These are phyloP conservation scores for Penicillium digitatum DNA, from an alignment of 2,329 filamentous ascomycete genomes.

Conservation along the genomic window DNA sequence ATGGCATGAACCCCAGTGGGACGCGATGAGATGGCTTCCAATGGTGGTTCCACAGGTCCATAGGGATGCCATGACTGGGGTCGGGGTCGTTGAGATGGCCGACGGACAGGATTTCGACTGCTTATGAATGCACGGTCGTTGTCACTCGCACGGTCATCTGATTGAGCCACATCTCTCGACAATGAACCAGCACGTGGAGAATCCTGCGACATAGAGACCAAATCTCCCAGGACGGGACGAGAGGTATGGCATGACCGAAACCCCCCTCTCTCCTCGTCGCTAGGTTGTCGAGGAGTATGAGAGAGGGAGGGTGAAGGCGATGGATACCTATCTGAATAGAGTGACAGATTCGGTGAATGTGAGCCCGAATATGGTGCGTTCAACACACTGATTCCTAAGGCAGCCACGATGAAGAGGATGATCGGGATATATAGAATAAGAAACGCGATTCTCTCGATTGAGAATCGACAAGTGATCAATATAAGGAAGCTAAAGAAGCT, in stretches of 20 bases:
- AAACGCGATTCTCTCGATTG: slow-evolving; percentile 6
- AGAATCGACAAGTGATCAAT: not conserved
- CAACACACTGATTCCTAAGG: slow-evolving; percentile 38
- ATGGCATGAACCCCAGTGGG: slow-evolving; percentile 43
- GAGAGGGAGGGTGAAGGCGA: slow-evolving; percentile 35
- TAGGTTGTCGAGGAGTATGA: slow-evolving; percentile 33
- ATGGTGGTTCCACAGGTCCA: slow-evolving; percentile 34
- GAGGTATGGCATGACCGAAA: slow-evolving; percentile 38
- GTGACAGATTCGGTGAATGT: slow-evolving; percentile 31
- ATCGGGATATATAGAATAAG: not conserved
- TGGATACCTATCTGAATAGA: slow-evolving; percentile 27
- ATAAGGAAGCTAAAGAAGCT: not conserved
- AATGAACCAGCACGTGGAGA: slow-evolving; percentile 29
- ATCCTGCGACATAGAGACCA: slow-evolving; percentile 41
- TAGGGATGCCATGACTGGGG: slow-evolving; percentile 38
- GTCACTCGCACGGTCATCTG: slow-evolving; percentile 23
- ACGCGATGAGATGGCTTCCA: slow-evolving; percentile 29
- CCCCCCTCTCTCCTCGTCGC: slow-evolving; percentile 39
- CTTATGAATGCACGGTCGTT: slow-evolving; percentile 18
- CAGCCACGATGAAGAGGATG: slow-evolving; percentile 37
- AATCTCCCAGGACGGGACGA: slow-evolving; percentile 28
- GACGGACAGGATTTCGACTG: slow-evolving; percentile 17
- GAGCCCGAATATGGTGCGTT: slow-evolving; percentile 33
- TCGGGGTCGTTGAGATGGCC: slow-evolving; percentile 29
- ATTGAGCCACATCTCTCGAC: slow-evolving; percentile 26